Evolutionary conservation across 441 rosid species (phyloP), one percentile per base, ranked within the genome.

Genomic region (Rhodomyrtus psidioides): DNA sequence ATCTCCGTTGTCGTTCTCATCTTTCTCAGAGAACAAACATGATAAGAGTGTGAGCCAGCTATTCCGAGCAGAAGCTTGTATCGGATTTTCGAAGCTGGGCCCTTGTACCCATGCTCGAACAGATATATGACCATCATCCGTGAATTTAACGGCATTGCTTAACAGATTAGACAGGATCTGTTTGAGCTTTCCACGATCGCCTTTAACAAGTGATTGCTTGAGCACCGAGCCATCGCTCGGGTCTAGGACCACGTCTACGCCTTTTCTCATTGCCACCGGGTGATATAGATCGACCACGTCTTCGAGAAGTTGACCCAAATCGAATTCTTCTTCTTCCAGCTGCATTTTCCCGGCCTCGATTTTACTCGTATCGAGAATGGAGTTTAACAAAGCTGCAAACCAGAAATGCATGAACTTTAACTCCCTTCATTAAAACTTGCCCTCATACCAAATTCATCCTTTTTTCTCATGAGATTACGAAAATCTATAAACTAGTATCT

Each of bases 91-190:
- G 6, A 90, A 82, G 82, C 86, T 74, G 34, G 91, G 93, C 58
- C 91, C 92, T 54, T 86, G 89, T 21, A 92, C 94, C 96, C 94
- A 93, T 86, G 91, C 94, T 84, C 94, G 89, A 51, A 96, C 91
- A 3, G 89, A 44, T 39, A 94, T 86, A 46, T 95, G 94, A 6
- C 99, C 98, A 0, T 93, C 90, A 2, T 85, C 79, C 8, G 98
- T 97, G 86, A 94, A 97, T 89, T 97, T 97, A 24, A 97, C 94
- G 44, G 98, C 96, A 86, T 97, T 97, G 93, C 94, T 92, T 0
- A 94, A 86, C 81, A 97, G 84, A 88, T 97, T 97, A 27, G 91
- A 87, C 28, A 97, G 86, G 49, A 96, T 86, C 85, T 93, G 98
- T 44, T 91, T 91, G 55, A 95, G 91, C 86, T 92, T 95, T 44